Base-by-base conservation (phyloP, 768 basidiomycete genomes). In the Sporobolomyces roseus region DNA sequence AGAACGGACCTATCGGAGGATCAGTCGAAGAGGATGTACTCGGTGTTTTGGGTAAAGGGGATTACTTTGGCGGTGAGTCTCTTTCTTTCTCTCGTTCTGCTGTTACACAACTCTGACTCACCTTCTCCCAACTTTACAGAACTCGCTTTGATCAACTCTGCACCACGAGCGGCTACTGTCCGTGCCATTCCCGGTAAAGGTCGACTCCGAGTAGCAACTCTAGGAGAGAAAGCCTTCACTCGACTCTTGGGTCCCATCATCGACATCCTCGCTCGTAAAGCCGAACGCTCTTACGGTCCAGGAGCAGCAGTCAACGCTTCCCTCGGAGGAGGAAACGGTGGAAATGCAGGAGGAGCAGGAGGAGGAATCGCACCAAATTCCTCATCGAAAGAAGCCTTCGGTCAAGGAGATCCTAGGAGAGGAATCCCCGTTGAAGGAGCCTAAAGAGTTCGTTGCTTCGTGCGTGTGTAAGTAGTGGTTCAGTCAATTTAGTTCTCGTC, bases 101-200 rank as follows among this genome's bases (percentile, higher is more conserved):
- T n/a, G 5, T 12, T 19, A 35, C 17, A 16, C 73, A n/a, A 17
- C 62, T 41, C 38, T 41, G 38, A 41, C 38, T 9, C 9, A 9
- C 17, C 38, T 9, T 17, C 17, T 41, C 10, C 38, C 10, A 41
- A 59, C 45, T 9, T 48, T 30, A 46, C 79, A 98, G 94, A 99
- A 79, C 82, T 99, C 16, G 92, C 94, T 10, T 82, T 99, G 29
- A 83, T 99, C 63, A 88, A 89, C 66, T 83, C 88, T 17, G 89
- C 88, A 48, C 92, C 93, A 21, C 89, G 94, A 53, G 93, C 93
- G 2, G 94, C 94, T n/a, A 97, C 93, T 19, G 93, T 99, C 65
- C 91, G 91, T 72, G 79, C 82, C 38, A 30, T 77, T 78, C 68
- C 83, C 83, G 67, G 75, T 30, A 67, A 71, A 29, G 74, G 75